A percentile compares a stretch with the other conserved stretches of the same genome.
phyloP scores from a whole-genome alignment of 331 rosid genomes.

The Cydonia oblonga region DNA sequence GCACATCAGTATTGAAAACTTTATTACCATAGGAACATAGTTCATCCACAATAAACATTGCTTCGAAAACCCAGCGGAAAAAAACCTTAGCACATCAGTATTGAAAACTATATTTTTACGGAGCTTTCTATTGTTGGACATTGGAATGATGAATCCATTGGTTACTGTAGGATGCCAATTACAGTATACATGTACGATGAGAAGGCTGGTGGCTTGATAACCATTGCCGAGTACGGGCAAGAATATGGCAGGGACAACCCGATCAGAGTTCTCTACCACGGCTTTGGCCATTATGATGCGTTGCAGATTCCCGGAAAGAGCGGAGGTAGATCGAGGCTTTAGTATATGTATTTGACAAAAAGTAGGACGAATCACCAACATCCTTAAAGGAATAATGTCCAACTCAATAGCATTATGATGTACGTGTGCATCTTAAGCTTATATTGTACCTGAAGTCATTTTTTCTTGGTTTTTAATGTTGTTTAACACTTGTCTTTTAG shows the following conservation, averaged over 20 bases:
- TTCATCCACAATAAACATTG: not conserved
- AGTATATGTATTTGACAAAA: not conserved
- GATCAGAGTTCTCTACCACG: constrained; percentile 73
- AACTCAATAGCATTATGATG: not conserved
- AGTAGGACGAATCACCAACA: not conserved
- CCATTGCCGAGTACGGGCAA: constrained; percentile 84
- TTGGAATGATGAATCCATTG: constrained; percentile 9
- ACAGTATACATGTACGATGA: constrained; percentile 77
- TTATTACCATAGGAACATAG: not conserved
- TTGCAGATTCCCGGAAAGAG: constrained; percentile 46
- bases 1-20: not conserved
- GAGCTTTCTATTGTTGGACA: not conserved
- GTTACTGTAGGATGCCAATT: constrained; percentile 67
- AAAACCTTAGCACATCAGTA: too few species aligned
- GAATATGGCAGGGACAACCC: constrained; percentile 73
- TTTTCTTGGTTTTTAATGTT: not conserved
- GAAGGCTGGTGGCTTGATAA: constrained; percentile 69
- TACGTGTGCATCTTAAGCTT: not conserved
- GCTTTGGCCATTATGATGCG: constrained; percentile 92
- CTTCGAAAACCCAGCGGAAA: not conserved
- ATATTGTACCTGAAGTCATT: not conserved
- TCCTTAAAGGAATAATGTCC: not conserved
- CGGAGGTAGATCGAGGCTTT: constrained; percentile 39
- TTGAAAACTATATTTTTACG: not conserved
- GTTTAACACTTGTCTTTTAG: too few species aligned